Base-by-base conservation (phyloP, 345 rosid genomes). In the Garcia nutans region DNA sequence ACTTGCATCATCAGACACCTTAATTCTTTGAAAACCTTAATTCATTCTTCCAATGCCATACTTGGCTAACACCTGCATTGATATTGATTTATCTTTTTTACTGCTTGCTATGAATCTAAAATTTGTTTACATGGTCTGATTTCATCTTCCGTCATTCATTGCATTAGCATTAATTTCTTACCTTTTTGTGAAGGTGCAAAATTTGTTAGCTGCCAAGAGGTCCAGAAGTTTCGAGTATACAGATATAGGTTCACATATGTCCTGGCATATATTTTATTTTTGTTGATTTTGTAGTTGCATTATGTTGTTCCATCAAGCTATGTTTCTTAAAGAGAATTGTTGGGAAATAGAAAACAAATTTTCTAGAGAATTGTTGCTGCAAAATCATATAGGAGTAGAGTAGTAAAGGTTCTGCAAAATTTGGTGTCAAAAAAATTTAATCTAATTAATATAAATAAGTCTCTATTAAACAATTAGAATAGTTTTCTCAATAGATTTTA, bases 161-260 rank as follows among this genome's bases (percentile, higher is more conserved):
- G 63, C 65, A 24, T 71, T 70, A 71, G 23, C 22, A 67, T 42
- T 50, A 26, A 67, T 33, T 59, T 75, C 76, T 78, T 70, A 20
- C 64, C 52, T 71, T 71, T 62, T 45, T 55, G 17, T 50, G 10
- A 79, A 96, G 99, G 99, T 86, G 93, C 99, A 65, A 93, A 88
- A 86, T 92, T 85, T 78, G 99, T 97, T 71, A 86, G 91, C 87
- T 96, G 99, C 81, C 89, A 86, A 85, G 99, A 90, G 88, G 59
- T 80, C 2, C 96, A 92, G 86, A 96, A 90, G 78, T 90, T 91
- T 85, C 92, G 85, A 77, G 88, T 88, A 49, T 93, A 90, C 87
- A 87, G 83, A 83, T 87, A 89, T 86, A 88, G 99, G 99, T 96
- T 71, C 49, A 11, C 49, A 23, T 52, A 74, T 70, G 42, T 68